Evolutionary conservation across 1,139 yeast genomes (phyloP).

Genomic region (Kodamaea sp.): DNA sequence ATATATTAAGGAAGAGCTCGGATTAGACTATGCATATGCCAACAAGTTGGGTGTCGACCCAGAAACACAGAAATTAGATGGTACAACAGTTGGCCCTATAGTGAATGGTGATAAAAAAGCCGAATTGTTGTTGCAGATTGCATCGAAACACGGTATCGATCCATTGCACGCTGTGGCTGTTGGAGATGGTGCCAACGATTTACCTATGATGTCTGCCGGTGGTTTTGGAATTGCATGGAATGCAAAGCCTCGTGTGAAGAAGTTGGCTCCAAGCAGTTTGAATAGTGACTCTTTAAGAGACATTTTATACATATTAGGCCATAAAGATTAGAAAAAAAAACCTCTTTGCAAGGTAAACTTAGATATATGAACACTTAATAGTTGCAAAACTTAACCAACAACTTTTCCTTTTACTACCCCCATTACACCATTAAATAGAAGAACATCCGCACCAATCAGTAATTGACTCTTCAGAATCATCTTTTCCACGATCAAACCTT

Average conservation of each 20-base stretch:
- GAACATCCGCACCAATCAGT: slow-evolving; percentile 57
- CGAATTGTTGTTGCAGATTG: slow-evolving; percentile 62
- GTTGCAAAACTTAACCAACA: slow-evolving; percentile 8
- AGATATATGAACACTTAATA: not conserved
- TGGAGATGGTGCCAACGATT: slow-evolving; percentile 97
- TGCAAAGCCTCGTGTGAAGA: slow-evolving; percentile 90
- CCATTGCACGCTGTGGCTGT: slow-evolving; percentile 69
- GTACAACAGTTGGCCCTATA: slow-evolving; percentile 63
- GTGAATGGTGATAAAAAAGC: slow-evolving; percentile 89
- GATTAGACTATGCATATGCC: slow-evolving; percentile 85
- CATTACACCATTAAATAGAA: slow-evolving; percentile 77
- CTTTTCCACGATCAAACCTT: slow-evolving; percentile 55
- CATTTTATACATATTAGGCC: slow-evolving; percentile 78
- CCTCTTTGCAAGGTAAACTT: not conserved
- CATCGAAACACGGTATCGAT: slow-evolving; percentile 57
- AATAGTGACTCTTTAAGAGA: slow-evolving; percentile 70
- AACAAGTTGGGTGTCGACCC: slow-evolving; percentile 62
- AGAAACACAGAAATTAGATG: slow-evolving; percentile 53
- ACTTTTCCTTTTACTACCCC: slow-evolving; percentile 74
- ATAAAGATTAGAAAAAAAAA: slow-evolving; percentile 12
- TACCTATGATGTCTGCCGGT: slow-evolving; percentile 86
- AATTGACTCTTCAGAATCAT: slow-evolving; percentile 44
- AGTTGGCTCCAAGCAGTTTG: slow-evolving; percentile 74
- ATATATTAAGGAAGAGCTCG: slow-evolving; percentile 62
- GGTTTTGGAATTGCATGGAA: slow-evolving; percentile 97